A percentile compares a stretch with the other conserved stretches of the same genome.
Conservation (phyloP, 192 early-diverging fungal genomes). For the Radiomyces spectabilis region DNA sequence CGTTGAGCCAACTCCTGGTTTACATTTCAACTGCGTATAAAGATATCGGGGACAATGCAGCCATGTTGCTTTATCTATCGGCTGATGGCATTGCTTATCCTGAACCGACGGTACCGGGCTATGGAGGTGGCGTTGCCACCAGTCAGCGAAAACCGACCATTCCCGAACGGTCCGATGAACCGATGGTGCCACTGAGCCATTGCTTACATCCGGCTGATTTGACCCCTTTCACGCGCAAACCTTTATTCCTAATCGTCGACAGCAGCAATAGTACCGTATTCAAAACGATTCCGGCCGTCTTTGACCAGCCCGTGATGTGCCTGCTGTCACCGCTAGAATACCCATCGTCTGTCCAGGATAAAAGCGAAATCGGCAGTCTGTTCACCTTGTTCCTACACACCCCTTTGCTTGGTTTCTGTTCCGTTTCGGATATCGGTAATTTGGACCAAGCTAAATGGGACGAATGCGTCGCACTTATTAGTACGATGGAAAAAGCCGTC, state of each 20-base stretch:
- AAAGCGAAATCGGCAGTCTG: slow-evolving; percentile 72
- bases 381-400: slow-evolving; percentile 94
- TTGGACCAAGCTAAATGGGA: slow-evolving; percentile 61
- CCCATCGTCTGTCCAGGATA: slow-evolving; percentile 69
- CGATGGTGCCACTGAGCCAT: background rate
- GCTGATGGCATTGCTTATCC: slow-evolving; percentile 62
- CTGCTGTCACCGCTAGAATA: slow-evolving; percentile 88
- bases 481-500: slow-evolving; percentile 42
- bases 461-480: slow-evolving; percentile 49
- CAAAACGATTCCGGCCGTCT: slow-evolving; percentile 77
- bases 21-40: slow-evolving; percentile 92
- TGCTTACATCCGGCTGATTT: slow-evolving; percentile 87
- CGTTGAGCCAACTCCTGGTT: slow-evolving; percentile 83
- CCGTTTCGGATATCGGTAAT: slow-evolving; percentile 62
- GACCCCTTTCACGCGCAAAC: slow-evolving; percentile 90
- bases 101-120: slow-evolving; percentile 32
- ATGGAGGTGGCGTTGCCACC: slow-evolving; percentile 72
- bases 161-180: slow-evolving; percentile 28
- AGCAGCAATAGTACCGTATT: slow-evolving; percentile 85
- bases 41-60: slow-evolving; percentile 84
- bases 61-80: slow-evolving; percentile 83
- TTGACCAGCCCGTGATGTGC: slow-evolving; percentile 80
- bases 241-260: slow-evolving; percentile 91
- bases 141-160: slow-evolving; percentile 45
- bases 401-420: slow-evolving; percentile 84